Evolutionary conservation across 352 stramenopile species (phyloP).

Genomic region (Globisporangium middletonii): DNA sequence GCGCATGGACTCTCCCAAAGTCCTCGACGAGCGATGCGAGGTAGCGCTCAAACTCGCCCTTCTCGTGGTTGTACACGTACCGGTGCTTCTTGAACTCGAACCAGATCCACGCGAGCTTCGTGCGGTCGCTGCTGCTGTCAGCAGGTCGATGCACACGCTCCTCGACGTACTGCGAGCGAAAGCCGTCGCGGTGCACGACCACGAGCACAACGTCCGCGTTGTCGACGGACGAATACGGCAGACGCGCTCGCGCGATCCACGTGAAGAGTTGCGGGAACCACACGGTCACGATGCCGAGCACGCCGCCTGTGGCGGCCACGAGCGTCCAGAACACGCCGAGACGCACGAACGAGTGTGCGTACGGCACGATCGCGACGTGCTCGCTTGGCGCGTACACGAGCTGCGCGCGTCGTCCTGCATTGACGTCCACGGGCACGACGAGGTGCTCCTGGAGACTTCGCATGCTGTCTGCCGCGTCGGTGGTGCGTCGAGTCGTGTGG

Average conservation of each 20-base stretch:
- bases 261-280: constrained; percentile 73
- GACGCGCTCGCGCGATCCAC: constrained; percentile 22
- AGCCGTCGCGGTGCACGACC: constrained; percentile 27
- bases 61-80: constrained; percentile 51
- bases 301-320: constrained; percentile 15
- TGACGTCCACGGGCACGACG: constrained; percentile 38
- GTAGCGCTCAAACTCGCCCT: constrained; percentile 45
- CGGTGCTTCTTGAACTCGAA: constrained; percentile 71
- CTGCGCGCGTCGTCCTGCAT: constrained; percentile 21
- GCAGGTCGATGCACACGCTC: constrained; percentile 19
- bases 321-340: constrained; percentile 32
- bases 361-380: constrained; percentile 29
- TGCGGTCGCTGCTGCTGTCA: constrained; percentile 3
- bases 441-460: constrained; percentile 39
- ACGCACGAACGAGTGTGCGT: constrained; percentile 25
- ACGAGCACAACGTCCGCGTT: constrained; percentile 48
- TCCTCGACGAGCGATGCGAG: constrained; percentile 28
- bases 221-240: constrained; percentile 19
- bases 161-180: constrained; percentile 36
- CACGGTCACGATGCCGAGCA: constrained; percentile 32
- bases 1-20: constrained; percentile 13
- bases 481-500: too few species aligned
- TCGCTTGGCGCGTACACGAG: constrained; percentile 44
- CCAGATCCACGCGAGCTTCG: constrained; percentile 35
- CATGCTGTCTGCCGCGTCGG: constrained; percentile 10